Evolutionary conservation across 1,284 basidiomycete species (phyloP).

Genomic region (Boletellus deceptivus): DNA sequence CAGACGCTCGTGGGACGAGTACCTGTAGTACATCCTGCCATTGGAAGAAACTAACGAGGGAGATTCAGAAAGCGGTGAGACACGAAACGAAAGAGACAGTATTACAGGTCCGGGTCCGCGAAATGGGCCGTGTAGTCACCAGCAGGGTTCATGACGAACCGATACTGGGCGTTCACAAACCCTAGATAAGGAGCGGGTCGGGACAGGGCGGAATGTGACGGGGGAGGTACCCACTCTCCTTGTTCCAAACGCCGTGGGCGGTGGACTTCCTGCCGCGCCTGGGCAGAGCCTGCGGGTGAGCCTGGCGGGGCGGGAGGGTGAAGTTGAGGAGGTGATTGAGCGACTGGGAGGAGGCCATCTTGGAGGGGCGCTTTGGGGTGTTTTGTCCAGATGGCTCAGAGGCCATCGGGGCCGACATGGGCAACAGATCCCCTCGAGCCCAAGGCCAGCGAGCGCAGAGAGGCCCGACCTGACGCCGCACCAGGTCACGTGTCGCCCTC

Average conservation of each 20-base stretch:
- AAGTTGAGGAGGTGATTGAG: constrained; percentile 84
- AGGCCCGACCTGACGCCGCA: constrained; percentile 27
- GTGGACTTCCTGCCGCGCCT: constrained; percentile 71
- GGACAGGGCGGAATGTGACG: constrained; percentile 10
- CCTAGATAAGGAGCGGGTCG: constrained; percentile 42
- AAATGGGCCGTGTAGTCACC: constrained; percentile 95
- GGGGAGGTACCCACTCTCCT: constrained; percentile 68
- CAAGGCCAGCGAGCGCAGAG: too few species aligned
- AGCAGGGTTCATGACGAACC: constrained; percentile 89
- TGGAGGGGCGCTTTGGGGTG: constrained; percentile 55
- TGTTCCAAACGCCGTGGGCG: constrained; percentile 70
- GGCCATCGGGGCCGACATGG: constrained; percentile 39
- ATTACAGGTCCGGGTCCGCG: constrained; percentile 92
- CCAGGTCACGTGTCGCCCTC: constrained; percentile 27
- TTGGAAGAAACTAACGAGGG: constrained; percentile 74
- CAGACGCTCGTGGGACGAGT: constrained; percentile 80
- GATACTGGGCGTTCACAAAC: constrained; percentile 92
- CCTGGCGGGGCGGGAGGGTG: constrained; percentile 75
- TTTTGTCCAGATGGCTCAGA: constrained; percentile 36
- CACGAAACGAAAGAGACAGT: constrained; percentile 32
- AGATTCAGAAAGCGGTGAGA: constrained; percentile 7
- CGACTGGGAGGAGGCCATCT: constrained; percentile 65
- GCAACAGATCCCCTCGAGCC: neutral
- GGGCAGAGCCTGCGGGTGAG: constrained; percentile 56
- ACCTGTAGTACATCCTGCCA: constrained; percentile 98